Conservation (phyloP, 106 monocot species). For the Amphibolis antarctica region DNA sequence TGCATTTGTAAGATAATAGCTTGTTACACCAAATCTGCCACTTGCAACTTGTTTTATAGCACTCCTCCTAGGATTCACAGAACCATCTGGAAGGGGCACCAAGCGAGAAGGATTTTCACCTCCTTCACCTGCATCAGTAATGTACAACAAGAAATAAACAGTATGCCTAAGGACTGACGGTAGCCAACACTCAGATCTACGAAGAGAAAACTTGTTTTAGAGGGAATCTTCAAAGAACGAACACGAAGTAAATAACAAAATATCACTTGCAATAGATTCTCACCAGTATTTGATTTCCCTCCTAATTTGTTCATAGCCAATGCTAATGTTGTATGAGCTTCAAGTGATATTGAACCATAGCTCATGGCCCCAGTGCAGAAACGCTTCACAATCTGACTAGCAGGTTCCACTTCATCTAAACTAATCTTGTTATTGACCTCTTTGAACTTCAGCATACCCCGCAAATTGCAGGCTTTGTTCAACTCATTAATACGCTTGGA, state of each 20-base stretch:
- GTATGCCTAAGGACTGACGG: background rate
- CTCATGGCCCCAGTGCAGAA: constrained; percentile 99
- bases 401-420: constrained; percentile 88
- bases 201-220: too few species aligned
- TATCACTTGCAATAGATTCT: background rate
- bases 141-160: background rate
- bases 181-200: too few species aligned
- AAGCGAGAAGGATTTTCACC: constrained; percentile 91
- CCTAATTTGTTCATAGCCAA: constrained; percentile 95
- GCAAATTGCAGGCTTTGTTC: constrained; percentile 81
- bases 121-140: constrained; percentile 67
- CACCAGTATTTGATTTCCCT: constrained; percentile 99
- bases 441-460: constrained; percentile 94
- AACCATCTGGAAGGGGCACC: constrained; percentile 78
- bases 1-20: constrained; percentile 96
- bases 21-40: constrained; percentile 96
- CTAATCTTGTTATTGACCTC: constrained; percentile 50
- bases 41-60: constrained; percentile 99
- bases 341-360: constrained; percentile 95
- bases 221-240: too few species aligned
- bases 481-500: constrained; percentile 78
- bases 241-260: background rate
- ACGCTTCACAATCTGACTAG: constrained; percentile 84
- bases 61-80: constrained; percentile 87
- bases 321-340: constrained; percentile 93